phyloP scores from a whole-genome alignment of 306 rosid genomes.

The Ceratonia siliqua region DNA sequence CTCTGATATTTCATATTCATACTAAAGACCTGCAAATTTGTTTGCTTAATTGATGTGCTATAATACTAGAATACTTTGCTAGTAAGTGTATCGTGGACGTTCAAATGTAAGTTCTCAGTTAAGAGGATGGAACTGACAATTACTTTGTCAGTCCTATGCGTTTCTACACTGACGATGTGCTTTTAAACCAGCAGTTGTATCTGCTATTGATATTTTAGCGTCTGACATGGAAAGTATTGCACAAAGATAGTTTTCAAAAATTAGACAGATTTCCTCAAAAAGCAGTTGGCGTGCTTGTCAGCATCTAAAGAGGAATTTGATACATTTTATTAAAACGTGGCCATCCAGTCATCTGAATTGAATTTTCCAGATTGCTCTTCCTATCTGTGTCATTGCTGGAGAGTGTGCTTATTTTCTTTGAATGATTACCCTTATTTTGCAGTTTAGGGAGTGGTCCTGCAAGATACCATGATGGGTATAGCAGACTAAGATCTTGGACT shows the following conservation, averaged over 20 bases:
- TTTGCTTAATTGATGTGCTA: background rate
- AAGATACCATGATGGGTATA: conserved; percentile 71
- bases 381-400: background rate
- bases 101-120: too few species aligned
- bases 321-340: background rate
- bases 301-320: conserved; percentile 1
- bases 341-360: background rate
- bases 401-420: background rate
- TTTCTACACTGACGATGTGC: background rate
- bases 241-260: background rate
- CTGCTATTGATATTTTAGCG: too few species aligned
- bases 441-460: conserved; percentile 74
- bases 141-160: background rate
- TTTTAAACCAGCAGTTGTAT: background rate
- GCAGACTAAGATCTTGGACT: conserved; percentile 79
- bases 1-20: background rate
- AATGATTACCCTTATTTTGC: conserved; percentile 12
- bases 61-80: background rate
- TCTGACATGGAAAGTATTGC: background rate
- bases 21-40: background rate
- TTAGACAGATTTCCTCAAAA: background rate
- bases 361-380: background rate
- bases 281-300: background rate
- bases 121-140: background rate
- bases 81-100: too few species aligned